Conservation (phyloP, 1,284 basidiomycete species). For the Porogramme epimiltina region DNA sequence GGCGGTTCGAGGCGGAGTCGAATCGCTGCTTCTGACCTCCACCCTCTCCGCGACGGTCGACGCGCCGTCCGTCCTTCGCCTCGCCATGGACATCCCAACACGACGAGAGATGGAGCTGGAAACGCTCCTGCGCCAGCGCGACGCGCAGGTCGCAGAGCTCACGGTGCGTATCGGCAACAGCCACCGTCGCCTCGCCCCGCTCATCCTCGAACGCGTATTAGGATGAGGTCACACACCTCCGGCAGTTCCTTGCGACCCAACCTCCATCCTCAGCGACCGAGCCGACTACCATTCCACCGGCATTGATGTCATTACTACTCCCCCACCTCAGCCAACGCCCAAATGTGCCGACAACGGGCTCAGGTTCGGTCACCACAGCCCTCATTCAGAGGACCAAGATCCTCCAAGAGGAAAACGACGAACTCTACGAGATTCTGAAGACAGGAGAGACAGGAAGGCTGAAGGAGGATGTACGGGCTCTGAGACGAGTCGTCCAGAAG, state of each 20-base stretch:
- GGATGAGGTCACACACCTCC: constrained; percentile 71
- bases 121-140: constrained; percentile 67
- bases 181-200: constrained; percentile 12
- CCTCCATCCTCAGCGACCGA: constrained; percentile 59
- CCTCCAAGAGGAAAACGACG: constrained; percentile 82
- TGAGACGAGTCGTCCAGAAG: constrained; percentile 64
- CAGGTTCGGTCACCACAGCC: constrained; percentile 66
- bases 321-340: constrained; percentile 57
- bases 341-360: constrained; percentile 39
- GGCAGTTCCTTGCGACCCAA: constrained; percentile 61
- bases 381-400: constrained; percentile 69
- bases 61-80: constrained; percentile 18
- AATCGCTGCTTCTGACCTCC: constrained; percentile 22
- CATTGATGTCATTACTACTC: constrained; percentile 64
- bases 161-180: constrained; percentile 49
- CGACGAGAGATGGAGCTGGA: constrained; percentile 78
- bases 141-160: constrained; percentile 67
- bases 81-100: constrained; percentile 67
- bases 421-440: constrained; percentile 69
- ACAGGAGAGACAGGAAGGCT: constrained; percentile 70
- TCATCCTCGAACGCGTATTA: constrained; percentile 32
- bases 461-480: constrained; percentile 75
- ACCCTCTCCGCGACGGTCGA: constrained; percentile 23
- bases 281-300: constrained; percentile 64
- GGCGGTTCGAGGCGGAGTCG: constrained; percentile 27